Conservation (phyloP, 73 alveolate species). For the Paramecium sexaurelia region DNA sequence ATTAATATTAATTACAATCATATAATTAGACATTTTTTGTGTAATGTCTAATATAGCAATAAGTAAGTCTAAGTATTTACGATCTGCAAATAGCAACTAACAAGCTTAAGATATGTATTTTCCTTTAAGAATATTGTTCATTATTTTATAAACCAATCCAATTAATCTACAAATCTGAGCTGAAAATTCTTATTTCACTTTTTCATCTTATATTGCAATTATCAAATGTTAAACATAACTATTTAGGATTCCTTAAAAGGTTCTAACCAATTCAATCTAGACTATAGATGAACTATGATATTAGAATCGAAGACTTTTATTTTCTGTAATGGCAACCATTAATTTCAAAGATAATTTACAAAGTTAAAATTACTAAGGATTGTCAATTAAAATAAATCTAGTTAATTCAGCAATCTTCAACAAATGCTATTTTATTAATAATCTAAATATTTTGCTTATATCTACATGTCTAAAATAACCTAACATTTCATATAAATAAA, state of each 20-base stretch:
- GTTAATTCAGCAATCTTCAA: not conserved
- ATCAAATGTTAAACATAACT: not conserved
- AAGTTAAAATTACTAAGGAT: not conserved
- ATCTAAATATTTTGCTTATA: slow-evolving; percentile 29
- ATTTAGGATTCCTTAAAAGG: not conserved
- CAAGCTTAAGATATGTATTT: slow-evolving; percentile 59
- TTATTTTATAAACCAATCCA: not conserved
- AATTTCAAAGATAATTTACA: slow-evolving; percentile 44
- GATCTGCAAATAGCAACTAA: slow-evolving; percentile 39
- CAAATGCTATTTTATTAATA: slow-evolving; percentile 17
- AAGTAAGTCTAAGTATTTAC: slow-evolving; percentile 21
- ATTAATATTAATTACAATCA: not conserved
- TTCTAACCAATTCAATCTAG: slow-evolving; percentile 28
- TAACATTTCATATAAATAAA: slow-evolving; percentile 37
- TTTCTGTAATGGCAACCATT: slow-evolving; percentile 49
- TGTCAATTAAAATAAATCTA: not conserved
- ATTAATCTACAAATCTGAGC: slow-evolving; percentile 27
- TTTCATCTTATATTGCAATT: not conserved
- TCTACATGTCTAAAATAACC: slow-evolving; percentile 55
- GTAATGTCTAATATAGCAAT: not conserved
- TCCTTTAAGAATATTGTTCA: slow-evolving; percentile 18
- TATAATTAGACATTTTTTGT: not conserved
- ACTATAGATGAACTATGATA: slow-evolving; percentile 46
- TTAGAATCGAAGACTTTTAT: slow-evolving; percentile 27
- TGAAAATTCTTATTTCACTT: not conserved